Base-by-base conservation (phyloP, 176 grass and related monocot genomes). In the Elymus sibiricus region DNA sequence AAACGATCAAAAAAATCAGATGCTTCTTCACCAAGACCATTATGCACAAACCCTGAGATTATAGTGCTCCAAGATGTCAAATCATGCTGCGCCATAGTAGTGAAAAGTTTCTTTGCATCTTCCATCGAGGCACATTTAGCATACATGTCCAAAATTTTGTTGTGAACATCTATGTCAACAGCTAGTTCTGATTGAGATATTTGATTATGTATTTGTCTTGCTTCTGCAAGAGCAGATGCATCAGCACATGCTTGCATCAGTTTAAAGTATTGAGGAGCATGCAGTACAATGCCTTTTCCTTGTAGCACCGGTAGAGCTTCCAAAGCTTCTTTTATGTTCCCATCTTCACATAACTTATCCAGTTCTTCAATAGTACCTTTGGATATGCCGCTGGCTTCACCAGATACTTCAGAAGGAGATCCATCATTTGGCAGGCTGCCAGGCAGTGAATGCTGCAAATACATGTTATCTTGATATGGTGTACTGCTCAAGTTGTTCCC, bases 91-190 rank as follows among this genome's bases (percentile, higher is more conserved):
- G 85, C 76, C 94, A 99, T 96, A 68, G 62, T 79, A 87, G 78
- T 76, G 76, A 99, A 94, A 61, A 99, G 59, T 55, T 94, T 86
- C 59, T 85, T 92, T 34, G 92, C 90, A 81, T 99, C 84, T 80
- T 92, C 82, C 88, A 94, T 91, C 25, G 88, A 95, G 83, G 90
- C 90, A 79, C 97, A 99, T 78, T 86, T 99, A 47, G 88, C 72
- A 84, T 96, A 99, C 97, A 96, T 96, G 66, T 96, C 85, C 24
- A 99, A 76, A 88, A 96, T 88, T 86, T 88, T 90, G 80, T 99
- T 96, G 70, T 95, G 82, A 76, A 96, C 76, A 89, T 70, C 47
- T 62, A 83, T 84, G 46, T 94, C 92, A 87, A 70, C 38, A 88
- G 37, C 29, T 65, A 61, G 53, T 60, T 82, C 75, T 81, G 84